phyloP scores from a whole-genome alignment of 805 yeast genomes.

The Yarrowia sp. region DNA sequence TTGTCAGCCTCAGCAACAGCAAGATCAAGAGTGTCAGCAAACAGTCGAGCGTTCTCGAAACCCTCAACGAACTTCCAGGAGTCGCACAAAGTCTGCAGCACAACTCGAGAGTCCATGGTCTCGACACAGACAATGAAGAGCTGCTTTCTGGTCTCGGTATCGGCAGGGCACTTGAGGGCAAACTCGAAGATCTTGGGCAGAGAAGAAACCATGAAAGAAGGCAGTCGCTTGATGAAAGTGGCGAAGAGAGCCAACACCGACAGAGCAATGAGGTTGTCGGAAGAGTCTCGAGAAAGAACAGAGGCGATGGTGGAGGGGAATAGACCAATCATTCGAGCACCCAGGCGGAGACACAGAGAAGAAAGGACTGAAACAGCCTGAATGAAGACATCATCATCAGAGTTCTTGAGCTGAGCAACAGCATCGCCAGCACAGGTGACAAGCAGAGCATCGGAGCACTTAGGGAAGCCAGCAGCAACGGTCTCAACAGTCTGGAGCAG shows the following conservation, averaged over 20 bases:
- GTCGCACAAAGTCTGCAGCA: slow-evolving; percentile 57
- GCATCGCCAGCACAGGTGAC: slow-evolving; percentile 16
- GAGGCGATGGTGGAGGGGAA: slow-evolving; percentile 77
- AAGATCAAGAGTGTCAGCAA: slow-evolving; percentile 61
- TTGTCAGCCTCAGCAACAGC: slow-evolving; percentile 66
- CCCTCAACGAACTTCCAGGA: slow-evolving; percentile 52
- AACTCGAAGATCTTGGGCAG: slow-evolving; percentile 59
- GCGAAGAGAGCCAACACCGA: slow-evolving; percentile 70
- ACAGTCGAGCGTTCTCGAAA: slow-evolving; percentile 53
- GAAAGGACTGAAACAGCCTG: slow-evolving; percentile 72
- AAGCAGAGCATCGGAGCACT: slow-evolving; percentile 15
- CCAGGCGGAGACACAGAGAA: slow-evolving; percentile 65
- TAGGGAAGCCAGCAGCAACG: slow-evolving; percentile 9
- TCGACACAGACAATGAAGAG: slow-evolving; percentile 56
- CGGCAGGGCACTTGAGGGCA: slow-evolving; percentile 45
- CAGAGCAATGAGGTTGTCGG: slow-evolving; percentile 51
- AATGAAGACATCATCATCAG: slow-evolving; percentile 59
- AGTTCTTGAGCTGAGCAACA: slow-evolving; percentile 3
- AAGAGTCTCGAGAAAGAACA: slow-evolving; percentile 38
- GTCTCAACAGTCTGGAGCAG: slow-evolving; percentile 22
- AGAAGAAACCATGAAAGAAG: slow-evolving; percentile 74
- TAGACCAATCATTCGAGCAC: slow-evolving; percentile 79
- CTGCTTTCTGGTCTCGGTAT: slow-evolving; percentile 51
- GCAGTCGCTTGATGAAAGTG: slow-evolving; percentile 73
- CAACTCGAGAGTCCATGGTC: slow-evolving; percentile 62